These are phyloP conservation scores for Rhodotorula sp. DNA, from an alignment of 1,284 basidiomycete species.

Conservation along the genomic window DNA sequence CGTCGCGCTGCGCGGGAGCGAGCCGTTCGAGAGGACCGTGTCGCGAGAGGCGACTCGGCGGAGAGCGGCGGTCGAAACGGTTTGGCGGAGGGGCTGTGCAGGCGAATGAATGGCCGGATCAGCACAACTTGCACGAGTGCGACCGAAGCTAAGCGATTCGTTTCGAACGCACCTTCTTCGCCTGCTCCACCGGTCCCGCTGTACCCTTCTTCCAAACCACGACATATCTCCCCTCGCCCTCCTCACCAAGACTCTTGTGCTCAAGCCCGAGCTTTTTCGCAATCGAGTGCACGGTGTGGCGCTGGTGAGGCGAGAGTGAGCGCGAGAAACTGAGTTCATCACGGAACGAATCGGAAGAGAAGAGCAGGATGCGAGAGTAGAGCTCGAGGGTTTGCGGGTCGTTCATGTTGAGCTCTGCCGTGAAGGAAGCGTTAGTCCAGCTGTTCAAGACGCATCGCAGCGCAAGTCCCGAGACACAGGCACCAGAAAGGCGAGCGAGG, in stretches of 20 bases:
- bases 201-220: conserved; percentile 68
- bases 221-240: conserved; percentile 82
- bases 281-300: conserved; percentile 89
- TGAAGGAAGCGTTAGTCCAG: not conserved
- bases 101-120: no score
- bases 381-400: conserved; percentile 94
- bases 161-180: conserved; percentile 1
- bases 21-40: conserved; percentile 50
- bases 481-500: not conserved
- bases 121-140: no score
- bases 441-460: not conserved
- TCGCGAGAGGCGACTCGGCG: conserved; percentile 68
- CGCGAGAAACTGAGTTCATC: conserved; percentile 95
- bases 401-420: conserved; percentile 83
- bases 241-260: conserved; percentile 86
- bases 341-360: conserved; percentile 97
- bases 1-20: not conserved
- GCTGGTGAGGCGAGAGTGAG: conserved; percentile 76
- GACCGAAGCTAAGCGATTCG: not conserved
- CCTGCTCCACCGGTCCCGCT: not conserved
- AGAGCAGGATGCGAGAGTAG: conserved; percentile 91
- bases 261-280: conserved; percentile 93
- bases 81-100: conserved; percentile 51
- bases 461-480: not conserved
- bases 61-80: conserved; percentile 62